Evolutionary conservation across 345 rosid species (phyloP), one percentile per base, ranked within the genome.

Genomic region (Lepidium aucheri): DNA sequence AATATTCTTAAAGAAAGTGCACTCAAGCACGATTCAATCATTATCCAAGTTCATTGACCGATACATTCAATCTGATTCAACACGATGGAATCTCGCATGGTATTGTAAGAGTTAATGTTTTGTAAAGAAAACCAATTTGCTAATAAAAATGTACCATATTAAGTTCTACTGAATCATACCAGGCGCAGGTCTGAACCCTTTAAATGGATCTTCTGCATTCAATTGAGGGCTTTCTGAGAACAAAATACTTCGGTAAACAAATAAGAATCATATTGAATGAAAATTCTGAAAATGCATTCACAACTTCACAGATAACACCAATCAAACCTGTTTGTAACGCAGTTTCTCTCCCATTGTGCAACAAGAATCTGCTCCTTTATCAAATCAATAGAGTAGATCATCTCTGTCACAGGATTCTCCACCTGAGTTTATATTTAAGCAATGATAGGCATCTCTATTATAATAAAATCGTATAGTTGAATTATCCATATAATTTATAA

Each of bases 151-250:
- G 35, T 44, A 59, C 30, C 57, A 52, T 16, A 35, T 9, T 42
- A n/a, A 35, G 6, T 24, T 36, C 53, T 20, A 12, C 53, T 42
- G 42, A 42, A n/a, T 60, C 65, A 63, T 65, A 93, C 98, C 98
- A 73, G 98, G 98, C 24, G 97, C 98, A 14, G 98, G 98, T 69
- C 96, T 82, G 81, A 93, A 93, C 18, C 87, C 89, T 77, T 93
- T 93, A 66, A 93, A 93, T 57, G 98, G 91, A 74, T 93, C 98
- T 74, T 93, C 98, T 8, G 97, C 98, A 73, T 93, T 93, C 98
- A 74, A 93, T 93, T 54, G 98, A 90, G 79, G 90, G 97, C 47
- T 97, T 97, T 76, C 86, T 82, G 26, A 93, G 97, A 74, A 90
- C 90, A 71, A 93, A 85, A 14, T 90, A 97, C 68, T 88, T 97